Evolutionary conservation across 345 rosid genomes (phyloP).

Genomic region (Citrus inodora): DNA sequence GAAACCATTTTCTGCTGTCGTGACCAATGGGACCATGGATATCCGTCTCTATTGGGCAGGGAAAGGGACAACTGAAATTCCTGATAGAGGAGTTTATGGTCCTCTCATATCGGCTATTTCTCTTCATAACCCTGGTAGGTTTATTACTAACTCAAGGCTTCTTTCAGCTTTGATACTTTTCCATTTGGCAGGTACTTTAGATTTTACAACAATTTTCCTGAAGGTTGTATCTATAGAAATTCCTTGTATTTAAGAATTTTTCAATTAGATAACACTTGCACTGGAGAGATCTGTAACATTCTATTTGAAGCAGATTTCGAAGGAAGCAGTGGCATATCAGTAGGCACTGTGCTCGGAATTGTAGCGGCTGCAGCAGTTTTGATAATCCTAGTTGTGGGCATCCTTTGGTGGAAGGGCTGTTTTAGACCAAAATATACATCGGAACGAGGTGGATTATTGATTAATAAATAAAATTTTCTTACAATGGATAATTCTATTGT

Average conservation of each 20-base stretch:
- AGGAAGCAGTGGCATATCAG: conserved; percentile 3
- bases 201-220: too few relatives aligned
- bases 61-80: conserved; percentile 54
- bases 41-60: conserved; percentile 56
- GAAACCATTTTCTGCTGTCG: not conserved
- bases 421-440: conserved; percentile 25
- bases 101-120: conserved; percentile 58
- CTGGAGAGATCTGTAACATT: not conserved
- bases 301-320: not conserved
- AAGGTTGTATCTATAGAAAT: too few relatives aligned
- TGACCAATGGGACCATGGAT: conserved; percentile 17
- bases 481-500: not conserved
- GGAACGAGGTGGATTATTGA: conserved; percentile 27
- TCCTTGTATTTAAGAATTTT: too few relatives aligned
- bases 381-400: conserved; percentile 32
- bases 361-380: conserved; percentile 24
- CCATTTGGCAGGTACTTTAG: not conserved
- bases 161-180: not conserved
- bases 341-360: conserved; percentile 16
- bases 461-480: not conserved
- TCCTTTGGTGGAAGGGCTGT: conserved; percentile 52
- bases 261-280: too few relatives aligned
- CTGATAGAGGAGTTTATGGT: conserved; percentile 45
- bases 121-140: conserved; percentile 24
- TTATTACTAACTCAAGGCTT: not conserved